Percentiles rank a stretch among this genome's conserved stretches.
Conservation (phyloP, 768 basidiomycete species). For the Mycena sanguinolenta region DNA sequence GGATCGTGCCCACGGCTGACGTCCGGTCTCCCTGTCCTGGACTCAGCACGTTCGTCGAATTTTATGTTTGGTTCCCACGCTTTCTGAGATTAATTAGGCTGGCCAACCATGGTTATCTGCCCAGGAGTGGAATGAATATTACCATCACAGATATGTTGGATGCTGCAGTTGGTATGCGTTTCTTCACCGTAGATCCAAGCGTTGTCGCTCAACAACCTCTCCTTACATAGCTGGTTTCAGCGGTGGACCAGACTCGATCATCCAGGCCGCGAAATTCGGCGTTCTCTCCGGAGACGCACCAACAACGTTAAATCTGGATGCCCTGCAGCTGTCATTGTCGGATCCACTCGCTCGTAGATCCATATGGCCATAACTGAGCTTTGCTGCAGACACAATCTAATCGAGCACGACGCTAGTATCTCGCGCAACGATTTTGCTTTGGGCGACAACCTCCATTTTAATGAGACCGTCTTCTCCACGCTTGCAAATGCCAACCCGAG, state of each 20-base stretch:
- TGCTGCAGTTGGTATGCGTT: conserved; percentile 9
- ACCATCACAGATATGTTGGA: conserved; percentile 23
- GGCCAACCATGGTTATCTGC: conserved; percentile 35
- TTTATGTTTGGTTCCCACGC: background rate
- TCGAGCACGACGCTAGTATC: conserved; percentile 34
- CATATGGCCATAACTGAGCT: background rate
- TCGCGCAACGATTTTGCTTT: conserved; percentile 30
- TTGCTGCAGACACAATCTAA: conserved; percentile 30
- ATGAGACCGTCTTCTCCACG: conserved; percentile 30
- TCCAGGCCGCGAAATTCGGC: conserved; percentile 21
- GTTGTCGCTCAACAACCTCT: background rate
- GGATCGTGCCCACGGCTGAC: conserved; percentile 25
- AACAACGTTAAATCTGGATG: conserved; percentile 25
- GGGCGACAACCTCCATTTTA: conserved; percentile 34
- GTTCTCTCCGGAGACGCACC: conserved; percentile 8
- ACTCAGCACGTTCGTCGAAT: conserved; percentile 19
- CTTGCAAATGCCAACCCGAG: conserved; percentile 32
- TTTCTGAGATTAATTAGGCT: conserved; percentile 5
- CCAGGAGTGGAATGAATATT: conserved; percentile 21
- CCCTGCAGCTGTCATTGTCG: conserved; percentile 28
- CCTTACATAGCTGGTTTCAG: conserved; percentile 7
- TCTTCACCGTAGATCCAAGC: background rate
- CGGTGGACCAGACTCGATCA: background rate
- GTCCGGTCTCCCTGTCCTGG: conserved; percentile 28
- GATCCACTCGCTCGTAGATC: background rate